Evolutionary conservation across 495 filamentous ascomycete genomes (phyloP).

Genomic region (Evernia prunastri): DNA sequence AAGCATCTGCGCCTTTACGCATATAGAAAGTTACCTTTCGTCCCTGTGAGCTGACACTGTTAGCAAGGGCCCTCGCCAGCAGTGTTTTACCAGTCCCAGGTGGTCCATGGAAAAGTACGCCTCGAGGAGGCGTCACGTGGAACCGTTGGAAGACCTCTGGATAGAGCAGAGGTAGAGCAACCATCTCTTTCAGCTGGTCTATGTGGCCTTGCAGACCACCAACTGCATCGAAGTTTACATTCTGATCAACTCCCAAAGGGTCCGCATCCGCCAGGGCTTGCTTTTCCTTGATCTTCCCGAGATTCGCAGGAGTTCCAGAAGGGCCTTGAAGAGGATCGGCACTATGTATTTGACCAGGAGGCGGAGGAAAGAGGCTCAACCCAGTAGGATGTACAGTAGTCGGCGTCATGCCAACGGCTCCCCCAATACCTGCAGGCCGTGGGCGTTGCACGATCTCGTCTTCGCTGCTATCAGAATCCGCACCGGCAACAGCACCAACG

Average conservation of each 20-base stretch:
- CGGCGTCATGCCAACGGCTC: slow-evolving; percentile 68
- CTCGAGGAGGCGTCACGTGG: slow-evolving; percentile 85
- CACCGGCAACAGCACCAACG: slow-evolving; percentile 65
- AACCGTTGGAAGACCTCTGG: slow-evolving; percentile 91
- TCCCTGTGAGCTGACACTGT: slow-evolving; percentile 69
- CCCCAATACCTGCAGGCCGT: slow-evolving; percentile 45
- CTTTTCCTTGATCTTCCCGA: slow-evolving; percentile 83
- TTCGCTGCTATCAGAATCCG: slow-evolving; percentile 93
- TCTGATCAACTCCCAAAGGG: slow-evolving; percentile 83
- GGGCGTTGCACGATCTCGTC: slow-evolving; percentile 65
- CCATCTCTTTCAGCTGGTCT: slow-evolving; percentile 96
- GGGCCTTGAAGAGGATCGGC: slow-evolving; percentile 55
- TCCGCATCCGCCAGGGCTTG: slow-evolving; percentile 83
- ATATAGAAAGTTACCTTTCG: slow-evolving; percentile 98
- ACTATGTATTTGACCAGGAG: slow-evolving; percentile 53
- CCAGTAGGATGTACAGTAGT: slow-evolving; percentile 54
- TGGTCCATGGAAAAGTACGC: slow-evolving; percentile 93
- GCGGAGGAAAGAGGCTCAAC: slow-evolving; percentile 42
- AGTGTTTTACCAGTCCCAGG: slow-evolving; percentile 97
- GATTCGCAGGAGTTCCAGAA: slow-evolving; percentile 69
- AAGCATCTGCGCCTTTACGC: slow-evolving; percentile 93
- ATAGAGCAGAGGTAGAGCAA: slow-evolving; percentile 84
- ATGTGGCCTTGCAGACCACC: slow-evolving; percentile 89
- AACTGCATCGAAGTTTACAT: slow-evolving; percentile 85
- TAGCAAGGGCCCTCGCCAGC: slow-evolving; percentile 82